Evolutionary conservation across 78 protist species (phyloP), one percentile per base, ranked within the genome.

Genomic region (Polysphondylium violaceum): DNA sequence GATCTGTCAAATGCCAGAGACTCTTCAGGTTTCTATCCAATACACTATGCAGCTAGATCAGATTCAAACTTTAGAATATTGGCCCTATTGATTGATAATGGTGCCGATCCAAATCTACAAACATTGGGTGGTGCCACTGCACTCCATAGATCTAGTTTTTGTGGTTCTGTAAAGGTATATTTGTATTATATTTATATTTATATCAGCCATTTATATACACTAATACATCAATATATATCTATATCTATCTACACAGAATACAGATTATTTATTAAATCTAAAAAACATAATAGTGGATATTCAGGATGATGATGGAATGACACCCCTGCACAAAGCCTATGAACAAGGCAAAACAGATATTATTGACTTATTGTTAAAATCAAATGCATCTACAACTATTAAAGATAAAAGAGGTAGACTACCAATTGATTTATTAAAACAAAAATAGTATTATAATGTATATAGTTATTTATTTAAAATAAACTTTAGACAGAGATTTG

Each of bases 281-380:
- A 53, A 59, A 0, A 16, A 11, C 2, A 16, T 61, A 27, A 67
- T 44, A 38, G 27, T 79, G 11, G 68, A 79, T 79, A 17, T 21
- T 7, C 21, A 50, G 40, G 88, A 79, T 79, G 29, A 51, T 38
- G 88, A 79, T 67, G 88, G 88, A 21, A 67, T 67, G 76, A 79
- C 88, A 53, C 56, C 88, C 44, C 40, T 79, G 23, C 88, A 79
- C 19, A 79, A 79, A 67, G 88, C 88, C 35, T 79, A 79, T 41
- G 23, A 23, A 67, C 63, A 53, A 27, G 41, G 41, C 9, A 19
- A 79, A 40, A 40, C n/a, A 2, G 88, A 79, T 8, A 67, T 79
- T 1, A 41, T 68, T 36, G 17, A 64, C 2, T 38, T 68, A 40
- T 40, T 79, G 6, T 17, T 79, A 9, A n/a, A n/a, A n/a, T n/a